phyloP scores from a whole-genome alignment of 495 filamentous ascomycete species.

The Hypomontagnella submonticulosa region DNA sequence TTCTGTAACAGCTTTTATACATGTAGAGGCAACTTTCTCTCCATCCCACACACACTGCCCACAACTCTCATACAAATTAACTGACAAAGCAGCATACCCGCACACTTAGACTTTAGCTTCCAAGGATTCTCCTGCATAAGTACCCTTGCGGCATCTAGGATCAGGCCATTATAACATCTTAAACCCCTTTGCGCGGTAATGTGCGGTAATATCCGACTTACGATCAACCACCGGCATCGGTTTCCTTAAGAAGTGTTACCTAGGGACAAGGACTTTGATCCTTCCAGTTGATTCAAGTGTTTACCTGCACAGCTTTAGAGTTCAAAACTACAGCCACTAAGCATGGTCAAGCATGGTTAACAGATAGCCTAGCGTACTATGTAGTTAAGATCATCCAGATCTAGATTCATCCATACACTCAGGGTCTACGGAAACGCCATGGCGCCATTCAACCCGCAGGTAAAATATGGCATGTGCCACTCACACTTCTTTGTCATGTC shows the following conservation, averaged over 20 bases:
- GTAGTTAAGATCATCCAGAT: constrained; percentile 8
- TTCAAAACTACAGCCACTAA: not conserved
- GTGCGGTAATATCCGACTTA: constrained; percentile 4
- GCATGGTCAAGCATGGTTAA: not conserved
- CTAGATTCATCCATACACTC: constrained; percentile 32
- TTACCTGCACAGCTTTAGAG: too few species aligned
- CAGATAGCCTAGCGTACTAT: not conserved
- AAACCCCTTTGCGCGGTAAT: constrained; percentile 25
- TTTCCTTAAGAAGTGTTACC: not conserved
- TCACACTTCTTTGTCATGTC: not conserved
- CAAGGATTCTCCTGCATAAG: constrained; percentile 16
- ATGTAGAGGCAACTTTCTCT: not conserved
- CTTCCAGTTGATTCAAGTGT: constrained; percentile 1
- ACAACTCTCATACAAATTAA: too few species aligned
- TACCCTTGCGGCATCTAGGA: constrained; percentile 26
- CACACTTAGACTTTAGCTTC: constrained; percentile 1
- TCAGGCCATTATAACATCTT: constrained; percentile 27
- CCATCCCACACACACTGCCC: not conserved
- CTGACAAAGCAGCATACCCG: not conserved
- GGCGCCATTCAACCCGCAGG: constrained; percentile 22
- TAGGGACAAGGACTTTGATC: constrained; percentile 2
- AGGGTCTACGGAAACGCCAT: constrained; percentile 22
- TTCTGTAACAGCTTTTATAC: constrained; percentile 20
- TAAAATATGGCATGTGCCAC: constrained; percentile 26
- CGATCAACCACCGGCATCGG: constrained; percentile 28